phyloP scores from a whole-genome alignment of 768 basidiomycete genomes.

The Boletus sp. region DNA sequence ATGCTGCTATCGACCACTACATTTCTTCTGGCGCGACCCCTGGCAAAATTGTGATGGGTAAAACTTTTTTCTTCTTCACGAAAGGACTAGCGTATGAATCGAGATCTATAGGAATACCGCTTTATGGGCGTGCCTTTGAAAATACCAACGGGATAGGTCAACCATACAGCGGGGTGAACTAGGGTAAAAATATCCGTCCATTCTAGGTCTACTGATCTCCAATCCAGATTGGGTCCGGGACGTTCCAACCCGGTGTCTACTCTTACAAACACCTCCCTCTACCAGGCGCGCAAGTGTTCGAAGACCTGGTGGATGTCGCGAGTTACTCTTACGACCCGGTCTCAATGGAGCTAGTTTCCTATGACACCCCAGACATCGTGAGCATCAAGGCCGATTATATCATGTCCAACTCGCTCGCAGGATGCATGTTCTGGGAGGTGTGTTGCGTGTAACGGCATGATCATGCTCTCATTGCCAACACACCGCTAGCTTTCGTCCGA shows the following conservation, averaged over 20 bases:
- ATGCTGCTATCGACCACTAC: slow-evolving; percentile 64
- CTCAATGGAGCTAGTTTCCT: slow-evolving; percentile 69
- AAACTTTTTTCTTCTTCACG: background rate
- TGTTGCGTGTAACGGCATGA: background rate
- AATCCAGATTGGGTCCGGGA: slow-evolving; percentile 63
- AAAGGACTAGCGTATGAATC: background rate
- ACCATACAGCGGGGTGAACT: slow-evolving; percentile 62
- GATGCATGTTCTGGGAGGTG: slow-evolving; percentile 75
- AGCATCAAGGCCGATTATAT: slow-evolving; percentile 69
- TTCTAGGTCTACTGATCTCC: background rate
- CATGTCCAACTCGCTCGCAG: slow-evolving; percentile 54
- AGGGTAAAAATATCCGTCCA: background rate
- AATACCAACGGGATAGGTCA: slow-evolving; percentile 64
- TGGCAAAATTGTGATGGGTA: slow-evolving; percentile 67
- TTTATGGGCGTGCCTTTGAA: slow-evolving; percentile 80
- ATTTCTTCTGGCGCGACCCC: slow-evolving; percentile 57
- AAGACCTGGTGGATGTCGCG: slow-evolving; percentile 68
- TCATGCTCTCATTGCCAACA: background rate
- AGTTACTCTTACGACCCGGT: slow-evolving; percentile 74
- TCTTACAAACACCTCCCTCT: slow-evolving; percentile 76
- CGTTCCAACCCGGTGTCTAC: slow-evolving; percentile 42
- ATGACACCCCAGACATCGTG: slow-evolving; percentile 72
- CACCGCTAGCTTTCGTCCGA: slow-evolving; percentile 50
- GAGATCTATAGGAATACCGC: slow-evolving; percentile 57
- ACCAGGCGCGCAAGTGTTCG: slow-evolving; percentile 56